Evolutionary conservation across 345 rosid species (phyloP), one percentile per base, ranked within the genome.

Genomic region (Gossypium raimondii): DNA sequence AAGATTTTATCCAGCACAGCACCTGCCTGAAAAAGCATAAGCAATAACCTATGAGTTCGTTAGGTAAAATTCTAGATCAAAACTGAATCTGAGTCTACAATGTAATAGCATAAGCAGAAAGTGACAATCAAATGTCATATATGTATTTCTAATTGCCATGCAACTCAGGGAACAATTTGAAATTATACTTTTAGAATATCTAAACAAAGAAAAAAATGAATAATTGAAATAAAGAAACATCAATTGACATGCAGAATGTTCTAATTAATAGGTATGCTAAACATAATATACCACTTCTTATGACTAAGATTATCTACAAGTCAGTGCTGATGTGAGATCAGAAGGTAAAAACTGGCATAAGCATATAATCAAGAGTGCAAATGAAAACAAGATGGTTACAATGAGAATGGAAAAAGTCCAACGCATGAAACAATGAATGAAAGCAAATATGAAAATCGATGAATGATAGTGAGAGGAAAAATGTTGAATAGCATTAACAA

Each of bases 1-100:
- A 92, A 79, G 75, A 85, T 78, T 87, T 84, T 89, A 52, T 87
- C 92, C 78, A 91, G 82, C 80, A 89, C 84, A 52, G 89, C 89
- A 63, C 99, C 98, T 74, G 76, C 88, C 99, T 94, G 84, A 20
- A 76, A 80, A 80, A 72, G n/a, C 18, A 63, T 43, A 18, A 48
- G 3, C 57, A 50, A 47, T 2, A 50, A 50, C 12, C 72, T 25
- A 16, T 50, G 13, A 3, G 44, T 50, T 34, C n/a, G n/a, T 50
- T 48, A 68, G 2, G 44, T 68, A 50, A 68, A 66, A 2, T 3
- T 22, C 58, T 14, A 47, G 56, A 64, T 41, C 50, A 64, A n/a
- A 64, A 38, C 69, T 43, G 25, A 29, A 43, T 65, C 51, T 41
- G 69, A 43, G 22, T 1, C 27, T 34, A 61, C 6, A 34, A 7